A percentile compares a stretch with the other conserved stretches of the same genome.
These are phyloP conservation scores for Tardiomyces depauwii DNA, from an alignment of 1,139 yeast genomes.

Conservation along the genomic window DNA sequence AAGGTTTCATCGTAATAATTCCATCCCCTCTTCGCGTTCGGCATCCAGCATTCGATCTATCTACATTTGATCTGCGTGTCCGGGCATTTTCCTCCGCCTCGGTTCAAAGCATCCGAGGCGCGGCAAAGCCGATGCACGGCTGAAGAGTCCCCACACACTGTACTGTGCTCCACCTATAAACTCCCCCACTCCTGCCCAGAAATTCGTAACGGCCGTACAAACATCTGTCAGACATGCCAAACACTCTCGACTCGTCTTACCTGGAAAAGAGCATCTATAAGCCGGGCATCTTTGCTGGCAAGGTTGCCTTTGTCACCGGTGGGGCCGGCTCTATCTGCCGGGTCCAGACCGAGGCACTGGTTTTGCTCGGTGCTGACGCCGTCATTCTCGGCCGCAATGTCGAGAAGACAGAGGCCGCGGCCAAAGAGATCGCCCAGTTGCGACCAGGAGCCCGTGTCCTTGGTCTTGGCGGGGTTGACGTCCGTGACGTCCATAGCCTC, in stretches of 20 bases:
- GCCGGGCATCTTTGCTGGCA: conserved; percentile 60
- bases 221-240: conserved; percentile 14
- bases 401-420: conserved; percentile 53
- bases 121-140: no score
- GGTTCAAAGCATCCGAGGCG: no score
- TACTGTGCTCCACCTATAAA: no score
- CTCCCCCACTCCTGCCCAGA: no score
- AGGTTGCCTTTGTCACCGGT: conserved; percentile 85
- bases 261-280: conserved; percentile 31
- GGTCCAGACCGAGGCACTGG: conserved; percentile 75
- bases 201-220: no score
- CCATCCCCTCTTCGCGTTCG: no score
- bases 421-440: conserved; percentile 46
- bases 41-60: no score
- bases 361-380: conserved; percentile 74
- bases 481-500: conserved; percentile 51
- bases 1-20: no score
- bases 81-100: no score
- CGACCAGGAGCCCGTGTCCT: conserved; percentile 54
- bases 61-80: no score
- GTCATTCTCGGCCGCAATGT: conserved; percentile 71
- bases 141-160: no score
- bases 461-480: conserved; percentile 64
- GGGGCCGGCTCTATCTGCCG: conserved; percentile 92
- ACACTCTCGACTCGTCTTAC: conserved; percentile 13